Percentiles rank a stretch among this genome's conserved stretches.
phyloP scores from a whole-genome alignment of 768 basidiomycete genomes.

The Tylopilus sp. region DNA sequence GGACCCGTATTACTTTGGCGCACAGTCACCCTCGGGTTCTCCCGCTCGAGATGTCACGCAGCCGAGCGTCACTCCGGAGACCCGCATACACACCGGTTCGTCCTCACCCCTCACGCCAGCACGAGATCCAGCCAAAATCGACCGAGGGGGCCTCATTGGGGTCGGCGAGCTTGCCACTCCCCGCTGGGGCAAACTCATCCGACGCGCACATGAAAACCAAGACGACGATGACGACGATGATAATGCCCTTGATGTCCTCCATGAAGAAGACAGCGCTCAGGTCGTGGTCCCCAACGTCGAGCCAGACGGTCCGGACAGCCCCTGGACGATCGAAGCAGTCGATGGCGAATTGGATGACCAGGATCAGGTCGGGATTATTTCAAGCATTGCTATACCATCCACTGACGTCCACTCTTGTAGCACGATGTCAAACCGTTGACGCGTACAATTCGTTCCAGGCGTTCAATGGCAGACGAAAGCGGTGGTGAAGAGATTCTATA shows the following conservation, averaged over 20 bases:
- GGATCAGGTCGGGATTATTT: conserved; percentile 51
- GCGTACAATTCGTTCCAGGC: conserved; percentile 53
- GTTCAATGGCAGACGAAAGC: conserved; percentile 77
- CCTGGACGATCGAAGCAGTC: conserved; percentile 86
- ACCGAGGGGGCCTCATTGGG: conserved; percentile 85
- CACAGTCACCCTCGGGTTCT: conserved; percentile 65
- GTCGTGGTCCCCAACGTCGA: conserved; percentile 35
- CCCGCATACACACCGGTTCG: conserved; percentile 46
- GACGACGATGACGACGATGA: conserved; percentile 45
- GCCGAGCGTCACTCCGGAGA: conserved; percentile 62
- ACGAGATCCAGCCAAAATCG: conserved; percentile 74
- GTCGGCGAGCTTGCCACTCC: conserved; percentile 98
- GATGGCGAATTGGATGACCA: conserved; percentile 74
- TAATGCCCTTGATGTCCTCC: conserved; percentile 28
- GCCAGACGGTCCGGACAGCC: conserved; percentile 66
- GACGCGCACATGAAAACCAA: conserved; percentile 35
- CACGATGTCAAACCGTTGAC: conserved; percentile 42
- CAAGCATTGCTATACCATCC: background rate
- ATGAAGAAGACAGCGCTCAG: conserved; percentile 33
- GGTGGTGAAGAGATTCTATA: conserved; percentile 90
- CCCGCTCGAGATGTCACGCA: conserved; percentile 42
- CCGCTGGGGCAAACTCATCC: conserved; percentile 69
- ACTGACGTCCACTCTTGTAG: conserved; percentile 28
- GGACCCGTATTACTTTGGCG: conserved; percentile 86
- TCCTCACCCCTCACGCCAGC: conserved; percentile 69